Conservation (phyloP, 257 asterid species). For the Primulina eburnea region DNA sequence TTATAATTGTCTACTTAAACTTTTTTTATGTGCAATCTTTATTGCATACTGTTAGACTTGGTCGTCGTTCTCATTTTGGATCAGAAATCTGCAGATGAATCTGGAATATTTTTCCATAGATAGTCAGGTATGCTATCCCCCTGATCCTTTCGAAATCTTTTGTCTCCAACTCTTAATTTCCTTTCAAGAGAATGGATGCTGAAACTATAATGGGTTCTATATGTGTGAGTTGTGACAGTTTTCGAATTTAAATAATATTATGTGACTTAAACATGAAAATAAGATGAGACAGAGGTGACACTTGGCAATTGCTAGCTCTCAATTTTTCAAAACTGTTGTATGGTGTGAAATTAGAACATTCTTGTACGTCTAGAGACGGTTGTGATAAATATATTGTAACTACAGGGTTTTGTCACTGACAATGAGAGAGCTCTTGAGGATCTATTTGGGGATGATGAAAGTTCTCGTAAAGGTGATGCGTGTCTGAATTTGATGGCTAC, state of each 20-base stretch:
- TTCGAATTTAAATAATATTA: conserved; percentile 8
- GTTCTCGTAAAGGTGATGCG: conserved; percentile 69
- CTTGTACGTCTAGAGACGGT: conserved; percentile 9
- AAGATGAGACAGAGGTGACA: conserved; percentile 1
- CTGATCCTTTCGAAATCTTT: neutral
- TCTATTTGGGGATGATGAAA: conserved; percentile 92
- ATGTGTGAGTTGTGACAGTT: neutral
- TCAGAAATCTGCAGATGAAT: conserved; percentile 77
- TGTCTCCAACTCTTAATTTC: conserved; percentile 2
- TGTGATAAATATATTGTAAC: conserved; percentile 15
- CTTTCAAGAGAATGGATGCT: neutral
- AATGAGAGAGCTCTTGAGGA: conserved; percentile 95
- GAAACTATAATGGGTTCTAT: conserved; percentile 9
- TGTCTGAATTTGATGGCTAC: conserved; percentile 84
- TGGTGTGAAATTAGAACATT: conserved; percentile 21
- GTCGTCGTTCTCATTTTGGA: conserved; percentile 36
- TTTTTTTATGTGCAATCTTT: conserved; percentile 19
- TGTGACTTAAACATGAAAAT: conserved; percentile 15
- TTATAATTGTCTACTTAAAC: conserved; percentile 23
- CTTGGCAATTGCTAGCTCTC: neutral
- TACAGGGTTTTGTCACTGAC: conserved; percentile 85
- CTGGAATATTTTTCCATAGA: conserved; percentile 94
- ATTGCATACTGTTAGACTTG: conserved; percentile 25
- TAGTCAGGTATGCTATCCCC: conserved; percentile 69
- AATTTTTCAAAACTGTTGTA: conserved; percentile 10